Base-by-base conservation (phyloP, 2,329 filamentous ascomycete species). In the Herpotrichia juniperi region DNA sequence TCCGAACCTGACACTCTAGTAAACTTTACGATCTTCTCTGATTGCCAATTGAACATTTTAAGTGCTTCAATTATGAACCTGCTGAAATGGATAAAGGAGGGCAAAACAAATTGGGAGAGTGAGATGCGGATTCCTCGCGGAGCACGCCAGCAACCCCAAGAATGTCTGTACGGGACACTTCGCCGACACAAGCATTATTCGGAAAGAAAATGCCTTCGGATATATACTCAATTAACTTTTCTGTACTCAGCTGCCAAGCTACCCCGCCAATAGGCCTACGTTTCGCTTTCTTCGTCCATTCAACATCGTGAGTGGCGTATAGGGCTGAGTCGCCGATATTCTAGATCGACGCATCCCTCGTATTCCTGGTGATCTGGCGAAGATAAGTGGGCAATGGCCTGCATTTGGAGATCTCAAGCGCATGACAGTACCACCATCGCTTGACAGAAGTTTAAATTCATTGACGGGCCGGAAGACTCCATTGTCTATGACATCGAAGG, bases 11-110 rank as follows among this genome's bases (percentile, higher is more conserved):
- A 51, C 4, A 54, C 44, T 10, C 44, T 43, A 30, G 57, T 48
- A 45, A 53, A 58, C n/a, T 54, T 54, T 11, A 50, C 22, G 37
- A 48, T 31, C 48, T 64, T 62, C 42, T 62, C 56, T 51, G 53
- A 45, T 16, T 44, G 50, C 48, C 59, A 54, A 24, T 50, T 50
- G 37, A 63, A 61, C 60, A 62, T 63, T 4, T 31, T 56, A 42
- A 16, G 26, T 46, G 17, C 7, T 37, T 19, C 8, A 12, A 45
- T 8, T 3, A 22, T n/a, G 7, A 12, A 21, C 21, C n/a, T 39
- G n/a, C 12, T 43, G 37, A 25, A 3, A 7, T 43, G 37, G 24
- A 43, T 39, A 12, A 34, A 12, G n/a, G 28, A 43, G 17, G 16
- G 34, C 31, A 21, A 42, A 31, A 11, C 12, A 16, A 42, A 32